These are phyloP conservation scores for Nannochloris sp. DNA, from an alignment of 139 green algal genomes.

Conservation along the genomic window DNA sequence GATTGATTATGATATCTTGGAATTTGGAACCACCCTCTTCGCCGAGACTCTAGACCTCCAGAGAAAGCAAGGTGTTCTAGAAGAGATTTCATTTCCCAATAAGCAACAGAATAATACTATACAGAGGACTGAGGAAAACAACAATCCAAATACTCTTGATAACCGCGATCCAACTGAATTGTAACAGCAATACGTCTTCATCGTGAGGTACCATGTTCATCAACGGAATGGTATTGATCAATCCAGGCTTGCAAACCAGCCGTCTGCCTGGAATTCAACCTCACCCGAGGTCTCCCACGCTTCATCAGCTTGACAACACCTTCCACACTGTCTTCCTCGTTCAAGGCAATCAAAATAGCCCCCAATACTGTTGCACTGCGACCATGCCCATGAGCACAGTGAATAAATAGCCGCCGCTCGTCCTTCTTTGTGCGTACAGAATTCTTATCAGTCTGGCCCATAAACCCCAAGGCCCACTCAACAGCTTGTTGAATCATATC, in stretches of 20 bases:
- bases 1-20: constrained; percentile 24
- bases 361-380: constrained; percentile 39
- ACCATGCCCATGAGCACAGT: constrained; percentile 57
- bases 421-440: too few species aligned
- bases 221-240: not conserved
- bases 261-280: constrained; percentile 30
- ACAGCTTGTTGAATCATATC: constrained; percentile 41
- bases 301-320: constrained; percentile 19
- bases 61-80: not conserved
- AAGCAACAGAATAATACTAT: not conserved
- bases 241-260: constrained; percentile 27
- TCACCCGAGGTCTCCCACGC: constrained; percentile 25
- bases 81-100: not conserved
- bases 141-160: not conserved
- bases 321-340: constrained; percentile 2
- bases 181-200: not conserved
- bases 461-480: constrained; percentile 24
- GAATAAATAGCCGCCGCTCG: constrained; percentile 31
- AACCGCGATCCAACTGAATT: not conserved
- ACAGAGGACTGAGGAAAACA: not conserved
- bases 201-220: not conserved
- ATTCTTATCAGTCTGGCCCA: too few species aligned
- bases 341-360: constrained; percentile 37
- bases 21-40: constrained; percentile 22
- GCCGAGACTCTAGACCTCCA: constrained; percentile 10